Evolutionary conservation across 306 rosid species (phyloP).

Genomic region (Cicer bijugum): DNA sequence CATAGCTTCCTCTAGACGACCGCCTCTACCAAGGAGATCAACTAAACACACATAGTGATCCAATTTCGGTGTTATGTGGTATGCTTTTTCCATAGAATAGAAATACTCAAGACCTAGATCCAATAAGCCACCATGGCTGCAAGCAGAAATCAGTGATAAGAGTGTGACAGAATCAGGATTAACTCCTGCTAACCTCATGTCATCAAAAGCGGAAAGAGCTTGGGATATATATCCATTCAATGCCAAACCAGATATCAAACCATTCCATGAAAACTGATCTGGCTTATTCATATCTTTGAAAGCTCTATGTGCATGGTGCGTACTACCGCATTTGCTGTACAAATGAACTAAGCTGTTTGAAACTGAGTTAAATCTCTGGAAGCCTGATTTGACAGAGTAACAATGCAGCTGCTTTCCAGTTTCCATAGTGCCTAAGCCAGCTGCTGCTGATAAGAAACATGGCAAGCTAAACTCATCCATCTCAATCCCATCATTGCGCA

Average conservation of each 20-base stretch:
- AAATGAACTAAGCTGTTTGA: slow-evolving; percentile 61
- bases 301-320: slow-evolving; percentile 56
- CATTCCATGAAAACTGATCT: slow-evolving; percentile 69
- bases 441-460: slow-evolving; percentile 71
- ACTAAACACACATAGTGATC: slow-evolving; percentile 66
- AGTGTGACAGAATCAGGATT: slow-evolving; percentile 63
- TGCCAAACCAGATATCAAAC: slow-evolving; percentile 65
- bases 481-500: slow-evolving; percentile 55
- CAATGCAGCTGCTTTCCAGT: slow-evolving; percentile 70
- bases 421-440: slow-evolving; percentile 59
- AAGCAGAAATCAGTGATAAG: slow-evolving; percentile 58
- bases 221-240: slow-evolving; percentile 50
- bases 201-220: slow-evolving; percentile 69
- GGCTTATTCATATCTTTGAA: slow-evolving; percentile 56
- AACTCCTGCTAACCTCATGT: slow-evolving; percentile 66
- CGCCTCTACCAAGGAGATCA: slow-evolving; percentile 69
- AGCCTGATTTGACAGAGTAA: slow-evolving; percentile 61
- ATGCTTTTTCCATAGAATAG: slow-evolving; percentile 58
- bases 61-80: slow-evolving; percentile 52
- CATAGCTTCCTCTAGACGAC: slow-evolving; percentile 68
- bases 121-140: slow-evolving; percentile 68
- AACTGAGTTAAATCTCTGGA: slow-evolving; percentile 51
- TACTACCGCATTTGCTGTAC: slow-evolving; percentile 69
- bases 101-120: slow-evolving; percentile 63
- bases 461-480: slow-evolving; percentile 69